Evolutionary conservation across 257 asterid genomes (phyloP).

Genomic region (Ophiorrhiza pumila): DNA sequence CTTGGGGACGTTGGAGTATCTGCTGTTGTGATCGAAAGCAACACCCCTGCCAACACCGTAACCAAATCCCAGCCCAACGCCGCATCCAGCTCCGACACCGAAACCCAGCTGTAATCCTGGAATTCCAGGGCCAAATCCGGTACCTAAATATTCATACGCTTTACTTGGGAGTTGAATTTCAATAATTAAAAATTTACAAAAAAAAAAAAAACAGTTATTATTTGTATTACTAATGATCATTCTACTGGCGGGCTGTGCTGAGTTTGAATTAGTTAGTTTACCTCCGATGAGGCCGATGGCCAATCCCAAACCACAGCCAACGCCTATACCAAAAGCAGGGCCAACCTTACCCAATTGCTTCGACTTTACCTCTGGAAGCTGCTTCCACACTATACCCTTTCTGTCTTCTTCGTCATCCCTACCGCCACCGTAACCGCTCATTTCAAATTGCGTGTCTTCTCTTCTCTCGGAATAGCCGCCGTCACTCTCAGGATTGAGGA

Average conservation of each 20-base stretch:
- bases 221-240: too few species aligned
- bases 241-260: too few species aligned
- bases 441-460: too few species aligned
- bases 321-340: constrained; percentile 83
- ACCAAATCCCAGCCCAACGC: constrained; percentile 83
- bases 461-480: too few species aligned
- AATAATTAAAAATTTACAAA: neutral
- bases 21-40: constrained; percentile 59
- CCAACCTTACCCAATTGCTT: constrained; percentile 66
- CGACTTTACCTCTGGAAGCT: constrained; percentile 64
- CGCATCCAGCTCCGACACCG: constrained; percentile 89
- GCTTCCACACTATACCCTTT: constrained; percentile 77
- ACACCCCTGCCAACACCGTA: constrained; percentile 78
- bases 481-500: too few species aligned
- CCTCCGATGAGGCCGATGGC: constrained; percentile 79
- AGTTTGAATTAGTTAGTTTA: constrained; percentile 12
- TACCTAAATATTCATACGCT: too few species aligned
- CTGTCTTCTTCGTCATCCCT: constrained; percentile 45
- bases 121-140: constrained; percentile 75
- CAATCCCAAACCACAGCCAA: constrained; percentile 85
- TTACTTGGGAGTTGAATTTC: too few species aligned
- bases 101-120: constrained; percentile 79
- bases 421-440: too few species aligned
- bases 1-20: constrained; percentile 54
- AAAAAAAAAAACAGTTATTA: neutral